phyloP scores from a whole-genome alignment of 1,284 basidiomycete species.

The Exsudoporus floridanus region DNA sequence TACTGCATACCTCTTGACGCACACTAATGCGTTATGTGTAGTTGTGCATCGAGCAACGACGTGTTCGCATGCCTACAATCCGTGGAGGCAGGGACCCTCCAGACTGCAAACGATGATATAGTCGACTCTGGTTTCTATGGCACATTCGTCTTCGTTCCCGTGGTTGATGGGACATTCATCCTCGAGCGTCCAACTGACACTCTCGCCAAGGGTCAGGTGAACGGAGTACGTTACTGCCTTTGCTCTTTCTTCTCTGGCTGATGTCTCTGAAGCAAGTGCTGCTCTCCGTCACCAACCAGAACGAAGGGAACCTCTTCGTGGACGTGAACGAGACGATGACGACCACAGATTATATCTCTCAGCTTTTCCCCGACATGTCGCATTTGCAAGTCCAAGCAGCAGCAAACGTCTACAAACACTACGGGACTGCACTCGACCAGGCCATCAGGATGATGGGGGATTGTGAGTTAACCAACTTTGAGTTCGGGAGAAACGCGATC shows the following conservation, averaged over 20 bases:
- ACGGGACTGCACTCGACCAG: constrained; percentile 17
- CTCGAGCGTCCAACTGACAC: constrained; percentile 32
- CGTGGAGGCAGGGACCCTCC: constrained; percentile 20
- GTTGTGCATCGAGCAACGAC: constrained; percentile 24
- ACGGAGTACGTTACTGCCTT: constrained; percentile 6
- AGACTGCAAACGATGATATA: constrained; percentile 21
- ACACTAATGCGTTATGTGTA: not conserved
- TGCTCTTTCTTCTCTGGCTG: not conserved
- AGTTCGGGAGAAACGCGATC: not conserved
- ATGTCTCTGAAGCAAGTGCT: constrained; percentile 11
- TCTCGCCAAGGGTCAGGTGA: constrained; percentile 21
- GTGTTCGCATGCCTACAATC: constrained; percentile 31
- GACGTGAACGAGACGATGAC: constrained; percentile 9
- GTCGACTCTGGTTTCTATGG: constrained; percentile 26
- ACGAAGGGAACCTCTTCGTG: constrained; percentile 23
- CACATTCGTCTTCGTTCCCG: constrained; percentile 31
- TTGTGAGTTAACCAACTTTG: constrained; percentile 10
- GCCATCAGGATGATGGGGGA: constrained; percentile 22
- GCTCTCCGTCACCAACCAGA: constrained; percentile 13
- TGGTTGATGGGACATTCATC: constrained; percentile 38
- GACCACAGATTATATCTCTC: constrained; percentile 20
- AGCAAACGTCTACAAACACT: constrained; percentile 11
- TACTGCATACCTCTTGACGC: too few species aligned
- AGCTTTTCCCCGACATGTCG: constrained; percentile 24
- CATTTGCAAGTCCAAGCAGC: constrained; percentile 6